Evolutionary conservation across 352 stramenopile genomes (phyloP), one percentile per base, ranked within the genome.

Genomic region (Discostella stelligera): DNA sequence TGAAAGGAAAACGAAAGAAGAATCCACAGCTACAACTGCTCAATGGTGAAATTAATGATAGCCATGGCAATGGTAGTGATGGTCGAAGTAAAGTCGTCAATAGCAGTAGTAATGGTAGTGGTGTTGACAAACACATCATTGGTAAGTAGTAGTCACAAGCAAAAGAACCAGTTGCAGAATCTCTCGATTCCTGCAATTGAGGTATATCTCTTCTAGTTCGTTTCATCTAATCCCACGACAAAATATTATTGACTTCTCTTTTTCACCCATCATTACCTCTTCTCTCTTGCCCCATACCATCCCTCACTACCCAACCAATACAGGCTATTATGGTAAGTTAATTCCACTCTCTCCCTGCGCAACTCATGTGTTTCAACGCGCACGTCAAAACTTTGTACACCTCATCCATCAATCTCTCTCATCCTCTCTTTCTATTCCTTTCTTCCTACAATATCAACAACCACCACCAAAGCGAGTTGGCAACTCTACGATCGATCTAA

Each of bases 401-500:
- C 1, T 10, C 11, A 0, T 44, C 37, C 37, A 14, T 44, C 7
- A 44, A 44, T 44, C 37, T 44, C 37, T 44, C 37, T 14, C 11
- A 41, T 9, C 32, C 9, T 9, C 9, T 9, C 32, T 41, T 41
- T 44, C 0, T 44, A 16, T 32, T 60, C 7, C 18, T 60, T 32
- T 27, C n/a, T 32, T 60, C 52, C 3, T 39, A 25, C 3, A 30
- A 39, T 8, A 60, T 41, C 61, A 20, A 67, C 37, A 21, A 69
- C 55, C 46, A 67, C 37, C 16, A 69, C 55, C 46, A 80, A 80
- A 30, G 74, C 74, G 18, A 37, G 58, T 0, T 82, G 74, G 74
- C 74, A 82, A 53, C 74, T 62, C 60, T 82, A 82, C 58, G 74
- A 82, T 58, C 52, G 68, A 1, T 58, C 59, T 25, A 30, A 66